Evolutionary conservation across 345 rosid genomes (phyloP), one percentile per base, ranked within the genome.

Genomic region (Eucalyptus victrix): DNA sequence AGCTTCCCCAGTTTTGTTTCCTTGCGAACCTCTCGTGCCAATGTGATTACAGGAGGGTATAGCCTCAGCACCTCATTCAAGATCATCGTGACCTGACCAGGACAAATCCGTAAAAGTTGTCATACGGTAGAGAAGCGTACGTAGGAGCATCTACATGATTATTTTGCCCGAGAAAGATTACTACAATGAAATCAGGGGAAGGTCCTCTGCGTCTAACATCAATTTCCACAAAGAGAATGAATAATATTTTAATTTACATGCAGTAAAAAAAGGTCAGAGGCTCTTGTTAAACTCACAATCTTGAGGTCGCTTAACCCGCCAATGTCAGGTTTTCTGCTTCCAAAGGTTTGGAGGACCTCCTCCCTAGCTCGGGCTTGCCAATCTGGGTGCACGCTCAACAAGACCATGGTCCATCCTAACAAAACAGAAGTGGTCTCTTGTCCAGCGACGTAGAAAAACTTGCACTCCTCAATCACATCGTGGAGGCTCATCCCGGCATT

Each of bases 381-480:
- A 62, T 62, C 69, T 13, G 69, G n/a, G 69, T 62, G 69, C 34
- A 62, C 34, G 34, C 69, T 90, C 89, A 96, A 85, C 51, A 96
- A 87, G 67, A 95, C 90, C 93, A 94, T 87, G 14, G 95, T 92
- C 99, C 97, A 97, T 44, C 76, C 92, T 49, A 97, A 86, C 49
- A 95, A 89, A 86, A 81, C 91, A 5, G 96, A 88, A 19, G 97
- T 94, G 9, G 99, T 94, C 90, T 93, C 96, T 56, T 95, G 94
- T 32, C 98, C 97, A 1, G 96, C 94, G 21, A 97, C 89, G 88
- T 94, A 96, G 90, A 96, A 97, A 80, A 94, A 72, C 89, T 93
- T 96, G 89, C 97, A 96, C 80, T 97, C 96, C 60, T 96, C 95
- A 24, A 94, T 89, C 37, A 95, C 93, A 23, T 97, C 99, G 11